Evolutionary conservation across 345 rosid species (phyloP).

Genomic region (Aethionema arabicum): DNA sequence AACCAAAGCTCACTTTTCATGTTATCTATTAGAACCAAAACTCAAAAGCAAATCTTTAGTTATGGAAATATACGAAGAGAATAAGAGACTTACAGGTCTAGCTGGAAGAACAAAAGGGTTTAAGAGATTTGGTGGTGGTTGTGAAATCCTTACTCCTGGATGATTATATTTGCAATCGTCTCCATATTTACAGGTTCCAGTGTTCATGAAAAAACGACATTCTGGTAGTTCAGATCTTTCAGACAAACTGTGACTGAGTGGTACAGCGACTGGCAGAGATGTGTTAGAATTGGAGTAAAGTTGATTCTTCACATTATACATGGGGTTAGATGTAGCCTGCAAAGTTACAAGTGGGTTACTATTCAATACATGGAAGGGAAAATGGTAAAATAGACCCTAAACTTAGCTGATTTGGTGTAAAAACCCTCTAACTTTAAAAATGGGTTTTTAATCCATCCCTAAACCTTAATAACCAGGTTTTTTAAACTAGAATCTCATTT

Average conservation of each 20-base stretch:
- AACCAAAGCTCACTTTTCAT: background rate
- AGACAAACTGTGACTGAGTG: constrained; percentile 39
- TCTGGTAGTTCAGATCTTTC: constrained; percentile 73
- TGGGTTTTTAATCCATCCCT: no score
- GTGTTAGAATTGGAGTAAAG: constrained; percentile 46
- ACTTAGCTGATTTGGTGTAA: no score
- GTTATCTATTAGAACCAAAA: no score
- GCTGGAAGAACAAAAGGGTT: constrained; percentile 59
- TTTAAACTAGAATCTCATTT: no score
- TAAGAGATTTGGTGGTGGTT: constrained; percentile 35
- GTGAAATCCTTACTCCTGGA: constrained; percentile 56
- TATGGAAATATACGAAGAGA: constrained; percentile 4
- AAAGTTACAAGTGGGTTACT: constrained; percentile 5
- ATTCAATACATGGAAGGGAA: background rate
- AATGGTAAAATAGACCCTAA: no score
- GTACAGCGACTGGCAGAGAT: constrained; percentile 38
- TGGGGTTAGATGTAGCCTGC: constrained; percentile 47
- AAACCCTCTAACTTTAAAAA: no score
- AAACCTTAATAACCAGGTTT: no score
- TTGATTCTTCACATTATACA: constrained; percentile 50
- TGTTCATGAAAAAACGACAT: constrained; percentile 72
- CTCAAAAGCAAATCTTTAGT: background rate
- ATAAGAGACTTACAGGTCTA: constrained; percentile 59
- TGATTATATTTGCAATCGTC: constrained; percentile 79
- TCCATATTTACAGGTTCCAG: constrained; percentile 78